phyloP scores from a whole-genome alignment of 371 early-diverging fungal genomes.

The Choanephora cucurbitarum region DNA sequence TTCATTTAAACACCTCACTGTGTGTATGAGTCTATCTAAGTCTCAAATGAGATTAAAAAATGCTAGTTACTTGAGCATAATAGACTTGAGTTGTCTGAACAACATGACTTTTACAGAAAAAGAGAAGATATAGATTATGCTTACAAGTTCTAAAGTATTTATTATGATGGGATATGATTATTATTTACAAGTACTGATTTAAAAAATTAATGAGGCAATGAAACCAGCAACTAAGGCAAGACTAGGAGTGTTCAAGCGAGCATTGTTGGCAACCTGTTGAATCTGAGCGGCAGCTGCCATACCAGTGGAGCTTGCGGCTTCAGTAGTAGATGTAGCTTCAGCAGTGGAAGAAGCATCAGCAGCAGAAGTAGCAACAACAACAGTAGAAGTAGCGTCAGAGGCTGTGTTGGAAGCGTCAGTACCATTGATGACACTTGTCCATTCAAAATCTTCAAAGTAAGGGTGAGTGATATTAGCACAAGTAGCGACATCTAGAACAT shows the following conservation, averaged over 20 bases:
- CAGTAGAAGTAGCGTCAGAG: neutral
- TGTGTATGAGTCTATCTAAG: too few relatives aligned
- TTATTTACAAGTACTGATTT: neutral
- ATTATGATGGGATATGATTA: too few relatives aligned
- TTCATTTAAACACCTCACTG: too few relatives aligned
- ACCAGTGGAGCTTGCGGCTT: too few relatives aligned
- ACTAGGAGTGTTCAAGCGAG: neutral
- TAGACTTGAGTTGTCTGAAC: too few relatives aligned
- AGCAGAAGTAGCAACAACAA: neutral
- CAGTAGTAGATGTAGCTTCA: neutral
- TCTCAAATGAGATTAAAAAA: too few relatives aligned
- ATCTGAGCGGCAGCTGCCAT: neutral
- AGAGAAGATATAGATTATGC: too few relatives aligned
- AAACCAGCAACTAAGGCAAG: neutral
- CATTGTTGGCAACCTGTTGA: neutral
- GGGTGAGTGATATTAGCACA: conserved; percentile 46
- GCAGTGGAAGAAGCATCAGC: neutral
- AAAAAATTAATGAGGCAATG: neutral
- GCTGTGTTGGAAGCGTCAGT: neutral
- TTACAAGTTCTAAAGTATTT: too few relatives aligned
- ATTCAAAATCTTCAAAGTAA: conserved; percentile 32
- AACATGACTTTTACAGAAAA: too few relatives aligned
- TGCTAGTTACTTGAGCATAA: too few relatives aligned
- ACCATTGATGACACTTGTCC: conserved; percentile 9
- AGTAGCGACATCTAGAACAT: conserved; percentile 43